Conservation (phyloP, 352 stramenopile genomes). For the Phytophthora sp. region DNA sequence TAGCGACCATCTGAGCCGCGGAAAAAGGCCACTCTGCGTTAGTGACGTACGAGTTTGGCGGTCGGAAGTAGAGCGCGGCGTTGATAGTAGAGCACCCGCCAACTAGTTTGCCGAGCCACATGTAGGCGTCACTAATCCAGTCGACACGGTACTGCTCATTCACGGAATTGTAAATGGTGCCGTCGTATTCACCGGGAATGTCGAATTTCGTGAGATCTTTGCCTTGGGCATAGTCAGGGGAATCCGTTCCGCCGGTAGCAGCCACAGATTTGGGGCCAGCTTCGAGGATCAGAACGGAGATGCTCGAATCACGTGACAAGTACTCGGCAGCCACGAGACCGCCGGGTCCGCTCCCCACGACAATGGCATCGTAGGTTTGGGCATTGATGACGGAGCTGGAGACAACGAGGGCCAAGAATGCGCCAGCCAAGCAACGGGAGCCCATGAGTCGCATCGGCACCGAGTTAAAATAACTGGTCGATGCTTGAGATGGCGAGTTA, state of each 20-base stretch:
- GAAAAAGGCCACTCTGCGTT: conserved; percentile 59
- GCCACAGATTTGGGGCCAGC: conserved; percentile 51
- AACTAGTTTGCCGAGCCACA: conserved; percentile 78
- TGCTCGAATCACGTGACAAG: conserved; percentile 50
- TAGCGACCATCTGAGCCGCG: conserved; percentile 61
- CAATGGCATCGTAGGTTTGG: conserved; percentile 60
- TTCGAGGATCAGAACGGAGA: conserved; percentile 69
- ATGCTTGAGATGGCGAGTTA: conserved; percentile 8
- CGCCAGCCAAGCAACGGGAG: conserved; percentile 7
- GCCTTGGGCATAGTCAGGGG: conserved; percentile 46
- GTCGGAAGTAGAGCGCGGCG: conserved; percentile 82
- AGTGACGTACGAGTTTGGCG: conserved; percentile 53
- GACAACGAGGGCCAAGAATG: conserved; percentile 10
- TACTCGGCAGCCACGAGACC: conserved; percentile 67
- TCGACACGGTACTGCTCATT: conserved; percentile 62
- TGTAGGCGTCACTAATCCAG: conserved; percentile 50
- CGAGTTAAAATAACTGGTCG: background rate
- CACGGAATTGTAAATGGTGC: conserved; percentile 44
- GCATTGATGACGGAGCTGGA: conserved; percentile 1
- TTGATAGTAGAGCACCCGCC: conserved; percentile 88
- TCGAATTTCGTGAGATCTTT: conserved; percentile 68
- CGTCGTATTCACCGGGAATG: conserved; percentile 68
- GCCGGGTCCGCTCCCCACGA: conserved; percentile 62
- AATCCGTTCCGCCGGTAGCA: conserved; percentile 53
- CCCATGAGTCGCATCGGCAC: conserved; percentile 20